A percentile compares a stretch with the other conserved stretches of the same genome.
Conservation (phyloP, 2,329 filamentous ascomycete species). For the Aspergillus calidoustus region DNA sequence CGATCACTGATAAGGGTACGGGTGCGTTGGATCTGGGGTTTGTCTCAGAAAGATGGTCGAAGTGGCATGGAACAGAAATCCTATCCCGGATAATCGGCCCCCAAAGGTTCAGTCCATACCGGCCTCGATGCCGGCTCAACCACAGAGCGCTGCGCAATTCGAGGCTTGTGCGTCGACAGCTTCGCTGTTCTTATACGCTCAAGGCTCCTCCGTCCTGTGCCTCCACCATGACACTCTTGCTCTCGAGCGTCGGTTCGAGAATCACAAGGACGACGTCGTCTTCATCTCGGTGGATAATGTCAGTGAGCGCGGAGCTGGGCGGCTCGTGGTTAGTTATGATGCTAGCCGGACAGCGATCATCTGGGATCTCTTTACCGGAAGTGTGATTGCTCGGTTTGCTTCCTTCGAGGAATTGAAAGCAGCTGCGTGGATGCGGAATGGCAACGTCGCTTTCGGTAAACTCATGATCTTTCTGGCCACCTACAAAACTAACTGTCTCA, state of each 20-base stretch:
- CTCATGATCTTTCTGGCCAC: not conserved
- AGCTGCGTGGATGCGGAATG: constrained; percentile 95
- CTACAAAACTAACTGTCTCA: constrained; percentile 41
- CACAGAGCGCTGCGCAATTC: constrained; percentile 58
- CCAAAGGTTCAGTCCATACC: constrained; percentile 58
- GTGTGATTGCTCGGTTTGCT: constrained; percentile 87
- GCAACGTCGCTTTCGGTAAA: constrained; percentile 93
- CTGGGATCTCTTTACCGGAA: constrained; percentile 92
- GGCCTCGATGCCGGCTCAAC: constrained; percentile 27
- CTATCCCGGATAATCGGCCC: constrained; percentile 62
- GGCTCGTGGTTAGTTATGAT: constrained; percentile 92
- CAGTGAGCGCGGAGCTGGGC: constrained; percentile 82
- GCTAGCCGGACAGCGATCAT: constrained; percentile 88
- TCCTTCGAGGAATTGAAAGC: constrained; percentile 86
- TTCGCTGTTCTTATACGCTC: constrained; percentile 85
- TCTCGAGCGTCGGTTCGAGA: constrained; percentile 82
- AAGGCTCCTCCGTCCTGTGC: constrained; percentile 81
- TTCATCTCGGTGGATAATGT: constrained; percentile 89
- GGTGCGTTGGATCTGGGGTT: not conserved
- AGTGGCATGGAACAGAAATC: constrained; percentile 62
- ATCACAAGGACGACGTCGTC: constrained; percentile 80
- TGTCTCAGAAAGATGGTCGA: constrained; percentile 57
- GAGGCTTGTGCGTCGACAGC: constrained; percentile 90
- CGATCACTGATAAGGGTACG: not conserved
- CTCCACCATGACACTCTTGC: constrained; percentile 91